Evolutionary conservation across 2,329 filamentous ascomycete genomes (phyloP), one percentile per base, ranked within the genome.

Genomic region (Elsinoe fawcettii): DNA sequence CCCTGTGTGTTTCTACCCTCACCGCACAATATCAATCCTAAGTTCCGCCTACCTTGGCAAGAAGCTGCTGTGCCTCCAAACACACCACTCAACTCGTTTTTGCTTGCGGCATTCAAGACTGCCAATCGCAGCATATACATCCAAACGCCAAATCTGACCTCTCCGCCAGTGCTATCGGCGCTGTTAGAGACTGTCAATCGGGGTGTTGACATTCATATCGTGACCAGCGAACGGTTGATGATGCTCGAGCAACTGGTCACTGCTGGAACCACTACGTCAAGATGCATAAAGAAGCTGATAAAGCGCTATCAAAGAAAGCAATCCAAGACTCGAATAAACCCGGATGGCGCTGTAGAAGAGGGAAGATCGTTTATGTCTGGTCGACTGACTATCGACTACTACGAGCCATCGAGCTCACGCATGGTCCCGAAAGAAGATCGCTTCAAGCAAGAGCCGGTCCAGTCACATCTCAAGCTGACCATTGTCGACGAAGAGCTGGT

Each of bases 191-290:
- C 86, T 0, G 71, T 92, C 0, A 63, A 71, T 2, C 78, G 87
- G 1, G 87, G 88, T 1, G 80, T 93, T 9, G 70, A 86, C 56
- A 81, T 95, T 66, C 60, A 58, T 16, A 63, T 71, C n/a, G 56
- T 66, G 6, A 71, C 69, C 9, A 69, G 66, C 57, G 67, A 66
- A 51, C 60, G 59, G n/a, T 63, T 71, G 27, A 70, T 68, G 63
- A 65, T 87, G 14, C 71, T 88, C 27, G 89, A 95, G 71, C 89
- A 95, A 68, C 74, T 93, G n/a, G 74, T 89, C 22, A 93, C 88
- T 0, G 84, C 87, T 0, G 86, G 86, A 0, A 90, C 85, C 0
- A 88, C 85, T 0, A 92, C 88, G 0, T 76, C 81, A 0, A 75
- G 80, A 60, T 87, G 85, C 60, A 66, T 93, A 3, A 75, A 72